A percentile compares a stretch with the other conserved stretches of the same genome.
Conservation (phyloP, 2,329 filamentous ascomycete genomes). For the Arachnopeziza araneosa region DNA sequence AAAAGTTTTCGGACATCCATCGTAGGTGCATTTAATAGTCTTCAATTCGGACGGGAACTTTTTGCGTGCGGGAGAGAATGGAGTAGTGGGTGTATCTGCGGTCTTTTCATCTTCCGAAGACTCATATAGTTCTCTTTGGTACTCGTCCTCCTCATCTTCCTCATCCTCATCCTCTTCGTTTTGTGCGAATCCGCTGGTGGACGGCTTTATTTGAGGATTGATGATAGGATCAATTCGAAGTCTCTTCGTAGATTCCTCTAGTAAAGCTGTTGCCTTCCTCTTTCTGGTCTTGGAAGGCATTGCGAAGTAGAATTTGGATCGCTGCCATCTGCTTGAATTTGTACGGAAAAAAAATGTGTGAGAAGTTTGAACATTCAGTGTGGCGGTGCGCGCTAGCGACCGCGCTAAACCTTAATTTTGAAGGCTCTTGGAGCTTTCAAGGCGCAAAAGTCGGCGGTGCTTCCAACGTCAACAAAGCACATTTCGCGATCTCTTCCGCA, state of each 20-base stretch:
- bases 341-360: background rate
- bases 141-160: constrained; percentile 35
- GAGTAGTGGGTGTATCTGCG: constrained; percentile 42
- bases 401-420: background rate
- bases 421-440: background rate
- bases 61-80: constrained; percentile 41
- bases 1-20: constrained; percentile 74
- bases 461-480: background rate
- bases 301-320: background rate
- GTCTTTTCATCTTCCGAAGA: constrained; percentile 30
- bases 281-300: constrained; percentile 24
- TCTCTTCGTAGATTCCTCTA: constrained; percentile 20
- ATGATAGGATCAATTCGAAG: constrained; percentile 10
- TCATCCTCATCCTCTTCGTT: constrained; percentile 34
- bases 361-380: background rate
- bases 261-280: constrained; percentile 14
- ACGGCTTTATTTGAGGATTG: background rate
- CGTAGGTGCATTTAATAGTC: constrained; percentile 68
- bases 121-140: constrained; percentile 27
- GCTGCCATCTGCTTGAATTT: background rate
- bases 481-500: background rate
- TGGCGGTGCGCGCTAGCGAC: background rate
- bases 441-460: background rate
- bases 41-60: constrained; percentile 68
- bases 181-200: background rate